Evolutionary conservation across 2,329 filamentous ascomycete genomes (phyloP).

Genomic region (Pseudodiploospora longispora): DNA sequence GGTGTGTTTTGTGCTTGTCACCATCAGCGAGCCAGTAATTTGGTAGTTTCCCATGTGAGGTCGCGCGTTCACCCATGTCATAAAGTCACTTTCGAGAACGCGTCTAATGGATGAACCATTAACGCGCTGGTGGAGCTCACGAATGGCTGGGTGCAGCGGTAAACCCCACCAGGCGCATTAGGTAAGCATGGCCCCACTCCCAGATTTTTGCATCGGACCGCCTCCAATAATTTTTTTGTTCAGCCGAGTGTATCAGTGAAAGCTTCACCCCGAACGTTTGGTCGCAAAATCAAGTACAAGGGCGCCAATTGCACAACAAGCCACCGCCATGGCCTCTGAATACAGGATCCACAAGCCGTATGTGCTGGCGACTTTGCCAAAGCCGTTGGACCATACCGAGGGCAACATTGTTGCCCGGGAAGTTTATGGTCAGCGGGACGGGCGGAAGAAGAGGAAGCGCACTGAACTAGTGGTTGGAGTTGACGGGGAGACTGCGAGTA

Average conservation of each 20-base stretch:
- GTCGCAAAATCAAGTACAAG: not conserved
- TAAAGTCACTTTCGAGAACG: not conserved
- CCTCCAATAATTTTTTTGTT: slow-evolving; percentile 26
- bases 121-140: no score
- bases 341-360: slow-evolving; percentile 59
- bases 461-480: slow-evolving; percentile 56
- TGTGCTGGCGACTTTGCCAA: slow-evolving; percentile 51
- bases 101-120: not conserved
- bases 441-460: slow-evolving; percentile 53
- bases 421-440: slow-evolving; percentile 51
- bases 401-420: slow-evolving; percentile 50
- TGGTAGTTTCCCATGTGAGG: no score
- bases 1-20: no score
- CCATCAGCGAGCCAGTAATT: no score
- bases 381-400: slow-evolving; percentile 44
- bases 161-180: slow-evolving; percentile 14
- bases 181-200: slow-evolving; percentile 18
- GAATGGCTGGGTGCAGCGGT: no score
- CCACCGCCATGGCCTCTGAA: slow-evolving; percentile 44
- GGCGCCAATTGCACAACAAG: slow-evolving; percentile 2
- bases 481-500: slow-evolving; percentile 57
- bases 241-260: slow-evolving; percentile 10
- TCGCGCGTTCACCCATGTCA: not conserved
- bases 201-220: slow-evolving; percentile 28
- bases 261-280: slow-evolving; percentile 15